A percentile compares a stretch with the other conserved stretches of the same genome.
Evolutionary conservation across 306 rosid genomes (phyloP).

Genomic region (Dryas alaskensis): DNA sequence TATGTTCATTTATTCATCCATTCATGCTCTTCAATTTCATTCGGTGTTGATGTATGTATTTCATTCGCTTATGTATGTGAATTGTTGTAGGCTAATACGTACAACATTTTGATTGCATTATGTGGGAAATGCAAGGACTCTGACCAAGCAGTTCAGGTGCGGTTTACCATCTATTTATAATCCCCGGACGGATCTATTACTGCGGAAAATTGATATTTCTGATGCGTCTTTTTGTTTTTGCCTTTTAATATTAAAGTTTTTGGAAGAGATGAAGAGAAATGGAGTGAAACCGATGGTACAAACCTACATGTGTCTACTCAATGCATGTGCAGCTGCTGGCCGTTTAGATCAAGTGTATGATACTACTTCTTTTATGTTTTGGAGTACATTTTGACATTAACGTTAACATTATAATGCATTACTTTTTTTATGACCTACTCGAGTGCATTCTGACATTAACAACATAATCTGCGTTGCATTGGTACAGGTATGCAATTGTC

Average conservation of each 20-base stretch:
- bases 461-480: slow-evolving; percentile 15
- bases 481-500: slow-evolving; percentile 77
- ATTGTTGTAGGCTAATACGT: slow-evolving; percentile 55
- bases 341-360: slow-evolving; percentile 84
- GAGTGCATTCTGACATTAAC: no score
- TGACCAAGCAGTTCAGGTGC: slow-evolving; percentile 79
- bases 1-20: slow-evolving; percentile 25
- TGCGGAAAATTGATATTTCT: background rate
- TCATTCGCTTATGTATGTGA: no score
- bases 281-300: slow-evolving; percentile 79
- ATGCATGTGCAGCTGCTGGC: slow-evolving; percentile 86
- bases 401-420: no score
- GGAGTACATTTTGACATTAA: no score
- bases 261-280: slow-evolving; percentile 81
- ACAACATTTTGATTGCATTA: slow-evolving; percentile 69
- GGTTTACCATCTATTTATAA: background rate
- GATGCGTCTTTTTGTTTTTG: slow-evolving; percentile 6
- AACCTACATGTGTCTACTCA: slow-evolving; percentile 80
- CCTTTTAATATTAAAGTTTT: slow-evolving; percentile 44
- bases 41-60: background rate
- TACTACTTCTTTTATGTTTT: slow-evolving; percentile 19
- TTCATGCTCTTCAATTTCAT: background rate
- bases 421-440: no score
- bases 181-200: background rate
- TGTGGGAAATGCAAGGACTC: slow-evolving; percentile 86